Conservation (phyloP, 2,329 filamentous ascomycete species). For the Calcarisporium arbuscula region DNA sequence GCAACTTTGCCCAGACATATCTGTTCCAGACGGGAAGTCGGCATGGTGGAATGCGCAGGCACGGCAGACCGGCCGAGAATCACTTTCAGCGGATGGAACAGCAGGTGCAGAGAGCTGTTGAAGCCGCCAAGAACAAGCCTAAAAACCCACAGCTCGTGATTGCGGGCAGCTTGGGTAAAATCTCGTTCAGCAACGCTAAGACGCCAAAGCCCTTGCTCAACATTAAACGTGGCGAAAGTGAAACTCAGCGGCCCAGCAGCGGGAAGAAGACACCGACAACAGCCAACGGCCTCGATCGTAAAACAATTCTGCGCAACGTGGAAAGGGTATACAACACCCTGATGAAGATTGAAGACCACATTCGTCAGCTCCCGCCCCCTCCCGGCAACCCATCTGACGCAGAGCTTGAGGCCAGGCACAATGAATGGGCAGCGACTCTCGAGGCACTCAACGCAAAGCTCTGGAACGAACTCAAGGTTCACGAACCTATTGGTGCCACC, state of each 20-base stretch:
- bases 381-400: slow-evolving; percentile 53
- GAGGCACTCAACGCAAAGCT: slow-evolving; percentile 70
- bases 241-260: slow-evolving; percentile 45
- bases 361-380: slow-evolving; percentile 65
- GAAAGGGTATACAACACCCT: slow-evolving; percentile 82
- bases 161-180: slow-evolving; percentile 93
- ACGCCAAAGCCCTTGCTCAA: slow-evolving; percentile 92
- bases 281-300: slow-evolving; percentile 62
- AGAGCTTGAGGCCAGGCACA: slow-evolving; percentile 65
- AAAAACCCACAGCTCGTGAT: slow-evolving; percentile 98
- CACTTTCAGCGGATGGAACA: slow-evolving; percentile 99
- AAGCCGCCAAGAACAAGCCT: slow-evolving; percentile 93
- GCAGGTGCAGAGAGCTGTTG: slow-evolving; percentile 93
- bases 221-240: slow-evolving; percentile 79
- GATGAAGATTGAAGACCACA: slow-evolving; percentile 92
- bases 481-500: slow-evolving; percentile 77
- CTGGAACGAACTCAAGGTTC: slow-evolving; percentile 84
- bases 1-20: slow-evolving; percentile 96
- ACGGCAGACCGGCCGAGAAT: slow-evolving; percentile 82
- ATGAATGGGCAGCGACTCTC: slow-evolving; percentile 60
- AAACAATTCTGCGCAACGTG: slow-evolving; percentile 77
- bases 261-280: slow-evolving; percentile 33
- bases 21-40: slow-evolving; percentile 89
- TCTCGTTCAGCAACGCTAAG: slow-evolving; percentile 98
- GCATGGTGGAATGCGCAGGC: slow-evolving; percentile 65